Conservation (phyloP, 1,284 basidiomycete genomes). For the Ganoderma boninense region DNA sequence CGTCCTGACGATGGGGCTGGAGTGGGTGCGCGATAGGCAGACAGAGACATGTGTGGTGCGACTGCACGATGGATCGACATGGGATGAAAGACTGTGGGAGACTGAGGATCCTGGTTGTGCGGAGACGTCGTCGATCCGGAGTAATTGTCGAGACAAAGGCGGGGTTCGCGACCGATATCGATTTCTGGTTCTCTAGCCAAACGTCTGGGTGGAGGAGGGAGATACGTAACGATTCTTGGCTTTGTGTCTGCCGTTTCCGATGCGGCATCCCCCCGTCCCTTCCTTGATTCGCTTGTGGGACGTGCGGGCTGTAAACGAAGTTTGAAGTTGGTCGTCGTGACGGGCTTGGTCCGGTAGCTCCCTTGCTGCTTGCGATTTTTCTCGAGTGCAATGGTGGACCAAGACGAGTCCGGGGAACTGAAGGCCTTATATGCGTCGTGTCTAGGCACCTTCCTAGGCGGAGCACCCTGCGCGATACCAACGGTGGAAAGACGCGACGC, state of each 20-base stretch:
- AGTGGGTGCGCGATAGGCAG: not conserved
- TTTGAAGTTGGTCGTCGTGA: slow-evolving; percentile 19
- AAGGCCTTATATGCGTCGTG: slow-evolving; percentile 31
- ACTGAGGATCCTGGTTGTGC: not conserved
- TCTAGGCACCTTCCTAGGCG: slow-evolving; percentile 7
- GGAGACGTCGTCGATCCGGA: not conserved
- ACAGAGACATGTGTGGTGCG: slow-evolving; percentile 13
- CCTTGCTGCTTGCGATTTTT: slow-evolving; percentile 15
- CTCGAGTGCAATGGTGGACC: slow-evolving; percentile 22
- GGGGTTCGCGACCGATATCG: not conserved
- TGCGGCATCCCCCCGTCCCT: not conserved
- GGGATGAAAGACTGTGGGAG: slow-evolving; percentile 17
- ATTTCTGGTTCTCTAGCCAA: not conserved
- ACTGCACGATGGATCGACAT: slow-evolving; percentile 20
- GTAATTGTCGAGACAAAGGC: not conserved
- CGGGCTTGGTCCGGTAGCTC: not conserved
- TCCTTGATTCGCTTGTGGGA: not conserved
- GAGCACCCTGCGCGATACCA: too few relatives aligned
- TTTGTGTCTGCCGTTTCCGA: not conserved
- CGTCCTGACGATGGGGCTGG: not conserved
- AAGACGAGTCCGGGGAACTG: slow-evolving; percentile 25
- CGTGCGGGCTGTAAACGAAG: not conserved
- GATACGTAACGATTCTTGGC: slow-evolving; percentile 14
- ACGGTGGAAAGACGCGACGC: not conserved
- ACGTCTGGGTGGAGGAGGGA: slow-evolving; percentile 24